A percentile compares a stretch with the other conserved stretches of the same genome.
These are phyloP conservation scores for Mollisia scopiformis DNA, from an alignment of 2,329 filamentous ascomycete genomes.

Conservation along the genomic window DNA sequence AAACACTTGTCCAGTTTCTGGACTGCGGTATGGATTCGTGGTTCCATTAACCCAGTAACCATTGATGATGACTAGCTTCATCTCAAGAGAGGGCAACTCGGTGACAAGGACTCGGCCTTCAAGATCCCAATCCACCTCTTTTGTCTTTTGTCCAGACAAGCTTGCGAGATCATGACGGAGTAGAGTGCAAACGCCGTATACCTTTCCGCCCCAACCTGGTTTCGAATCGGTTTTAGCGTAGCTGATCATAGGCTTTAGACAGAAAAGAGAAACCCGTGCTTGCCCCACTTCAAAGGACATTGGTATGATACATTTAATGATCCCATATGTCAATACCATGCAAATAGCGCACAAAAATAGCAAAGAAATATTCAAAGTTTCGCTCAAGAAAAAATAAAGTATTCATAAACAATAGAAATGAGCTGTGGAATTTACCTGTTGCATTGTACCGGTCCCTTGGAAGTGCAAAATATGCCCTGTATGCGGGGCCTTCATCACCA, in stretches of 20 bases:
- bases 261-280: too few relatives aligned
- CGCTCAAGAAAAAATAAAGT: too few relatives aligned
- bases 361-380: too few relatives aligned
- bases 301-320: too few relatives aligned
- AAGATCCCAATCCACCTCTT: constrained; percentile 51
- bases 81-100: constrained; percentile 35
- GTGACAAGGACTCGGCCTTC: constrained; percentile 55
- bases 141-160: constrained; percentile 32
- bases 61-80: constrained; percentile 55
- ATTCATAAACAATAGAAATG: too few relatives aligned
- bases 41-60: constrained; percentile 59
- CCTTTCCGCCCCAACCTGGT: constrained; percentile 52
- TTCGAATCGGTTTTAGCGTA: too few relatives aligned
- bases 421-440: too few relatives aligned
- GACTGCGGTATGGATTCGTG: constrained; percentile 46
- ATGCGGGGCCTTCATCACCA: constrained; percentile 39
- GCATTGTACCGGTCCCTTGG: constrained; percentile 53
- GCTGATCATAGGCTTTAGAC: too few relatives aligned
- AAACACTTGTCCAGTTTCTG: constrained; percentile 42
- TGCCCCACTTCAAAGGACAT: too few relatives aligned
- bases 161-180: constrained; percentile 44
- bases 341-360: too few relatives aligned
- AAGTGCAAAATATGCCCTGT: constrained; percentile 48
- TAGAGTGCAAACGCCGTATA: constrained; percentile 56
- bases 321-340: too few relatives aligned